A percentile compares a stretch with the other conserved stretches of the same genome.
Evolutionary conservation across 768 basidiomycete species (phyloP).

Genomic region (Termitomyces sp.): DNA sequence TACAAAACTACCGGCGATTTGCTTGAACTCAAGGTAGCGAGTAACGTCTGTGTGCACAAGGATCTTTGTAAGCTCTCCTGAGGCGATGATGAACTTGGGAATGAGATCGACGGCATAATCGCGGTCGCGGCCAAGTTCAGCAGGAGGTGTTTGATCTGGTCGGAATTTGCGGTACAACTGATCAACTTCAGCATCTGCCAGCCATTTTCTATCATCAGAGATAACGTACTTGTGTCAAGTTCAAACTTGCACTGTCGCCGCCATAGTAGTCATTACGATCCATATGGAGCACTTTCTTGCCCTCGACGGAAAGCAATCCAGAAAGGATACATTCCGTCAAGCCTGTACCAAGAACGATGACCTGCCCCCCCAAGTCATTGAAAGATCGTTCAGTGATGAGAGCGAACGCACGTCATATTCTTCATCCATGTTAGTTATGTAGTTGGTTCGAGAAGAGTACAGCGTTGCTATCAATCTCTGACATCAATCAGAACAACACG

Average conservation of each 20-base stretch:
- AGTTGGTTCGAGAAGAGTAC: slow-evolving; percentile 16
- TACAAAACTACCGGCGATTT: slow-evolving; percentile 97
- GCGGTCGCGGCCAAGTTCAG: slow-evolving; percentile 89
- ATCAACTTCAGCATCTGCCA: slow-evolving; percentile 1
- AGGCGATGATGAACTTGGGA: slow-evolving; percentile 99
- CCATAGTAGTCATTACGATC: slow-evolving; percentile 99
- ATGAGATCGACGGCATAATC: slow-evolving; percentile 98
- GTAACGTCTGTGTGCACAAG: slow-evolving; percentile 99
- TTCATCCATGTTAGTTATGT: slow-evolving; percentile 79
- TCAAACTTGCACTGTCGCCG: slow-evolving; percentile 93
- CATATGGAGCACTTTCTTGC: slow-evolving; percentile 99
- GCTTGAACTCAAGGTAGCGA: slow-evolving; percentile 99
- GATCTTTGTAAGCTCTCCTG: slow-evolving; percentile 95
- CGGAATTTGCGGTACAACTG: slow-evolving; percentile 97
- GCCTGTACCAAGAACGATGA: slow-evolving; percentile 92
- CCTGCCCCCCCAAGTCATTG: slow-evolving; percentile 35
- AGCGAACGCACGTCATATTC: slow-evolving; percentile 78
- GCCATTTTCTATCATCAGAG: background rate
- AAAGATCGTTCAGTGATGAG: slow-evolving; percentile 1
- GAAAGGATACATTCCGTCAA: slow-evolving; percentile 98
- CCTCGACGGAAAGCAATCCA: slow-evolving; percentile 96
- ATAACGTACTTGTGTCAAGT: slow-evolving; percentile 83
- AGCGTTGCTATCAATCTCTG: slow-evolving; percentile 7
- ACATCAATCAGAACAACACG: slow-evolving; percentile 16
- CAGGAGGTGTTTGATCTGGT: slow-evolving; percentile 64